These are phyloP conservation scores for Chrysosphaeria jannelii DNA, from an alignment of 2,329 filamentous ascomycete species.

Conservation along the genomic window DNA sequence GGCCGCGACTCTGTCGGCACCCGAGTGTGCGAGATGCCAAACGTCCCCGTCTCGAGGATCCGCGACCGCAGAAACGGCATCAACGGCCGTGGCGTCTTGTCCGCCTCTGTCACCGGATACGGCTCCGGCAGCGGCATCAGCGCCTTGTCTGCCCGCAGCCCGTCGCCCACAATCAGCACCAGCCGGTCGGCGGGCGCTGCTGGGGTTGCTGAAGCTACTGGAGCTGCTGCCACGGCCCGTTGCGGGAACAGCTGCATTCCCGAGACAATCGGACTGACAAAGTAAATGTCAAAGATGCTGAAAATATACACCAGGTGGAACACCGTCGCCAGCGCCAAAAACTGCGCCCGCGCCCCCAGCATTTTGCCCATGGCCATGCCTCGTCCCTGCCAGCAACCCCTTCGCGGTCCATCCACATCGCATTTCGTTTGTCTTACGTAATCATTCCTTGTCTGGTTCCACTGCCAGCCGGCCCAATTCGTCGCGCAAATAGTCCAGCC, in stretches of 20 bases:
- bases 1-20: slow-evolving; percentile 91
- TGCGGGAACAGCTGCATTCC: slow-evolving; percentile 62
- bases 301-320: slow-evolving; percentile 87
- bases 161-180: slow-evolving; percentile 81
- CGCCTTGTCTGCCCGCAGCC: slow-evolving; percentile 86
- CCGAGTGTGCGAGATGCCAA: slow-evolving; percentile 87
- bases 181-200: slow-evolving; percentile 67
- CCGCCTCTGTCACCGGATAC: slow-evolving; percentile 32
- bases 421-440: no score
- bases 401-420: no score
- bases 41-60: slow-evolving; percentile 70
- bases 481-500: no score
- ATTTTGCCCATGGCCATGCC: no score
- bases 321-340: slow-evolving; percentile 61
- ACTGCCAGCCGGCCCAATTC: no score
- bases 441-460: no score
- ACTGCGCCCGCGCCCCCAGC: no score
- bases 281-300: slow-evolving; percentile 97
- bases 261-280: slow-evolving; percentile 86
- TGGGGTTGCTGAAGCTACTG: no score
- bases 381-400: no score
- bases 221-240: no score
- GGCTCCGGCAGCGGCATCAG: slow-evolving; percentile 85
- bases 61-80: slow-evolving; percentile 77
- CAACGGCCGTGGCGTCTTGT: slow-evolving; percentile 46